phyloP scores from a whole-genome alignment of 495 filamentous ascomycete genomes.

The Neurospora pannonica region DNA sequence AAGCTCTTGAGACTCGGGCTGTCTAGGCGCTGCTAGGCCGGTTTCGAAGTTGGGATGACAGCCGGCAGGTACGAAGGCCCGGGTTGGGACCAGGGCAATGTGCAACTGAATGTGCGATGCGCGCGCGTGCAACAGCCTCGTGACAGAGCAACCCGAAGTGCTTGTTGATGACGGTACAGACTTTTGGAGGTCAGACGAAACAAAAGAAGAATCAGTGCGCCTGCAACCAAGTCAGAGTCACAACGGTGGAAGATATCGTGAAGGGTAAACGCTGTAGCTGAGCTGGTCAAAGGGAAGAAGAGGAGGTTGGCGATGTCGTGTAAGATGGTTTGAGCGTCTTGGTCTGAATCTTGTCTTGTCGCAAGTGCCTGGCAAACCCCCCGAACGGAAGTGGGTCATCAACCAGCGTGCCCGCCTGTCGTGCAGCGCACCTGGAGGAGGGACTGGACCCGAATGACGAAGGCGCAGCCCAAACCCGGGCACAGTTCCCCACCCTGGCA shows the following conservation, averaged over 20 bases:
- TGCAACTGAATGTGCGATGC: neutral
- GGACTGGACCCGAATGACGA: neutral
- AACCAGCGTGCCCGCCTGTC: neutral
- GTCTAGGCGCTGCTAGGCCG: neutral
- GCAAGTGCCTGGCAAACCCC: neutral
- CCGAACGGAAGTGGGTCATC: neutral
- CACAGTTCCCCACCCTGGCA: neutral
- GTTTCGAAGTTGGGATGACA: neutral
- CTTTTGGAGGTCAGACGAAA: neutral
- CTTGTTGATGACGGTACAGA: neutral
- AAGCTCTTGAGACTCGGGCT: neutral
- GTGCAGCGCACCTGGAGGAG: neutral
- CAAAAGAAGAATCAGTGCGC: neutral
- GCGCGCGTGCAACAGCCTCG: neutral
- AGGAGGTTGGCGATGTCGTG: neutral
- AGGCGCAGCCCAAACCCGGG: neutral
- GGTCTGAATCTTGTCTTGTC: neutral
- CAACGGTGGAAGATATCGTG: neutral
- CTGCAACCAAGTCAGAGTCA: neutral
- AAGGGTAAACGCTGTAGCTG: neutral
- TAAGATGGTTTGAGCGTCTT: neutral
- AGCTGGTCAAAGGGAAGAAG: neutral
- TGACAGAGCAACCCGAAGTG: neutral
- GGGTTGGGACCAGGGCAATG: neutral
- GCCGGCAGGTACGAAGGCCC: neutral